Conservation (phyloP, 2,329 filamentous ascomycete species). For the Dactylella cylindrospora region DNA sequence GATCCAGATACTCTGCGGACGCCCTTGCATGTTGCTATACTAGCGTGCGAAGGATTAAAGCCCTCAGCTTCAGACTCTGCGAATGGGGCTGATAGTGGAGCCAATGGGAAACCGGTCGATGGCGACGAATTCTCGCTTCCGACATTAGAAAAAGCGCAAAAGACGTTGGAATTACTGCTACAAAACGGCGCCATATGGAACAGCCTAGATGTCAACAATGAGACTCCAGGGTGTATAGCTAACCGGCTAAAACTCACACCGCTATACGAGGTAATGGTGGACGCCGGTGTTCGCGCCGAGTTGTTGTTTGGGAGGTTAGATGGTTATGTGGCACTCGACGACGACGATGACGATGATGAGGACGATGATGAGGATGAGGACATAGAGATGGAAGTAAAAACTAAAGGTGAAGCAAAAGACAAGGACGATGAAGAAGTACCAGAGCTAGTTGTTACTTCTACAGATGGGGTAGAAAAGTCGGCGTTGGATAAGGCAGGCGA, state of each 20-base stretch:
- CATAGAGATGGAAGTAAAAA: conserved; percentile 53
- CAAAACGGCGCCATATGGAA: conserved; percentile 96
- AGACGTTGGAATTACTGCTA: conserved; percentile 73
- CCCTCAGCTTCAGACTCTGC: background rate
- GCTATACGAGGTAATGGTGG: conserved; percentile 80
- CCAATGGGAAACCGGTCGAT: conserved; percentile 21
- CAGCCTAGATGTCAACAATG: conserved; percentile 79
- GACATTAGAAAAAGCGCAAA: conserved; percentile 62
- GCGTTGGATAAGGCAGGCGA: conserved; percentile 48
- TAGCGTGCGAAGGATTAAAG: conserved; percentile 63
- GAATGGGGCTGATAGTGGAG: background rate
- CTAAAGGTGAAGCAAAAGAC: conserved; percentile 47
- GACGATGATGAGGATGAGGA: conserved; percentile 55
- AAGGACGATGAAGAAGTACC: conserved; percentile 48
- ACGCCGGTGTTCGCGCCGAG: conserved; percentile 88
- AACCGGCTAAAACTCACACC: conserved; percentile 65
- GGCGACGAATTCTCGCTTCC: conserved; percentile 48
- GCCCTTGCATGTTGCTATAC: conserved; percentile 85
- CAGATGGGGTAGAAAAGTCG: conserved; percentile 15
- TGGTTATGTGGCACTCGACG: conserved; percentile 72
- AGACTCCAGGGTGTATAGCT: conserved; percentile 90
- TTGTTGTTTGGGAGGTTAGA: conserved; percentile 79
- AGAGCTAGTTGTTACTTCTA: conserved; percentile 7
- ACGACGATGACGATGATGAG: conserved; percentile 55
- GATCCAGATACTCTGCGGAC: conserved; percentile 83